A percentile compares a stretch with the other conserved stretches of the same genome.
These are phyloP conservation scores for Diaporthe vaccinii DNA, from an alignment of 2,329 filamentous ascomycete genomes.

Conservation along the genomic window DNA sequence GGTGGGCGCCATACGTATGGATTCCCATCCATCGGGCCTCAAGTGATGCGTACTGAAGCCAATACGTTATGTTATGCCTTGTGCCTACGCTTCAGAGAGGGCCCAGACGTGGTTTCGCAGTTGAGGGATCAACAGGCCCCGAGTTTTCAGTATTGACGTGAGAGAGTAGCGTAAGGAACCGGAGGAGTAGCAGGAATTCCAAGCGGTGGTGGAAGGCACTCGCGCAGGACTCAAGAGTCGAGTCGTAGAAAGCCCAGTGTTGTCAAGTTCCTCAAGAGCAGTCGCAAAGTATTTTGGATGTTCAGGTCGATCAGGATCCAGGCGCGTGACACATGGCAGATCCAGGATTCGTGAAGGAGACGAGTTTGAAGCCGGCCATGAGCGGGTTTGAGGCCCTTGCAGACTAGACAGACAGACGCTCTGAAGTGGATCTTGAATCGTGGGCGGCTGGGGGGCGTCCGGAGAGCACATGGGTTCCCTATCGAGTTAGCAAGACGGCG, in stretches of 20 bases:
- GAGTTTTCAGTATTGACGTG: background rate
- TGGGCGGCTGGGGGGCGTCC: slow-evolving; percentile 21
- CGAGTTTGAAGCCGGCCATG: slow-evolving; percentile 22
- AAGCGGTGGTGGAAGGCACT: background rate
- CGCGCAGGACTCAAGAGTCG: background rate
- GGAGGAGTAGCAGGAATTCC: background rate
- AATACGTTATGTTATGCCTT: no score
- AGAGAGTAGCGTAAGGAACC: background rate
- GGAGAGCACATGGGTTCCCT: slow-evolving; percentile 20
- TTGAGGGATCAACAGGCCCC: background rate
- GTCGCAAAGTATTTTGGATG: background rate
- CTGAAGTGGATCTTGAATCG: slow-evolving; percentile 28
- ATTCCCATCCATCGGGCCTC: slow-evolving; percentile 55
- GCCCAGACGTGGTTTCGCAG: background rate
- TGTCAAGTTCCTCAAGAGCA: background rate
- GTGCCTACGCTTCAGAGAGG: background rate
- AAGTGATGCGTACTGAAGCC: background rate
- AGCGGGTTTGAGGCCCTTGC: slow-evolving; percentile 6
- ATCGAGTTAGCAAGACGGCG: slow-evolving; percentile 9
- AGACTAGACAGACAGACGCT: background rate
- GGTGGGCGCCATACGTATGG: slow-evolving; percentile 66
- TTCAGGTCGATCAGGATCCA: background rate
- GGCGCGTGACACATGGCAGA: background rate
- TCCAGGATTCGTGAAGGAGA: background rate
- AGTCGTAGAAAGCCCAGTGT: background rate